Conservation (phyloP, 495 filamentous ascomycete species). For the Glarea lozoyensis region DNA sequence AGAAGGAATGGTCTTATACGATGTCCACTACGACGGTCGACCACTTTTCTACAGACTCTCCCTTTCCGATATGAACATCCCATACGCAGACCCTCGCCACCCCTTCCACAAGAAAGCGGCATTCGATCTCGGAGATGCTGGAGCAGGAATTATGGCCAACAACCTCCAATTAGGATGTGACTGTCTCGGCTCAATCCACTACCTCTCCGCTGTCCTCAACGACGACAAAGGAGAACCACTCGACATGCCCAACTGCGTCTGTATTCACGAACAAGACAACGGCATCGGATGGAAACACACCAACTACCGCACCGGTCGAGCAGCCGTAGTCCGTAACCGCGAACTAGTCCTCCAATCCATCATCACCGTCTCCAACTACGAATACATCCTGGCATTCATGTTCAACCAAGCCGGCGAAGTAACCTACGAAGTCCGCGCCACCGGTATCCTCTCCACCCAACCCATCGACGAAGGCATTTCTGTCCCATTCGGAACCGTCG, state of each 20-base stretch:
- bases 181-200: constrained; percentile 59
- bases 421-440: constrained; percentile 73
- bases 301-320: constrained; percentile 53
- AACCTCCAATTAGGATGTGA: constrained; percentile 60
- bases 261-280: constrained; percentile 61
- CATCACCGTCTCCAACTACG: constrained; percentile 73
- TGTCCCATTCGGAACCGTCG: constrained; percentile 73
- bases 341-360: constrained; percentile 66
- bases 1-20: constrained; percentile 55
- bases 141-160: constrained; percentile 57
- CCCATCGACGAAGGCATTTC: constrained; percentile 64
- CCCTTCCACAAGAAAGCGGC: constrained; percentile 62
- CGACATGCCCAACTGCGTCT: constrained; percentile 49
- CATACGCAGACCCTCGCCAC: constrained; percentile 52
- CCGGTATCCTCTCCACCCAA: constrained; percentile 77
- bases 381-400: constrained; percentile 76
- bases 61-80: constrained; percentile 69
- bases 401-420: constrained; percentile 82
- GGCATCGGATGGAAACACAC: constrained; percentile 60
- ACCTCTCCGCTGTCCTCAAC: constrained; percentile 50
- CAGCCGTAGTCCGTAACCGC: constrained; percentile 49
- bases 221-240: constrained; percentile 45
- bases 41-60: constrained; percentile 61
- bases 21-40: constrained; percentile 59
- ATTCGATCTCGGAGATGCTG: constrained; percentile 62